Base-by-base conservation (phyloP, 768 basidiomycete genomes). In the Naganishia antarctica region DNA sequence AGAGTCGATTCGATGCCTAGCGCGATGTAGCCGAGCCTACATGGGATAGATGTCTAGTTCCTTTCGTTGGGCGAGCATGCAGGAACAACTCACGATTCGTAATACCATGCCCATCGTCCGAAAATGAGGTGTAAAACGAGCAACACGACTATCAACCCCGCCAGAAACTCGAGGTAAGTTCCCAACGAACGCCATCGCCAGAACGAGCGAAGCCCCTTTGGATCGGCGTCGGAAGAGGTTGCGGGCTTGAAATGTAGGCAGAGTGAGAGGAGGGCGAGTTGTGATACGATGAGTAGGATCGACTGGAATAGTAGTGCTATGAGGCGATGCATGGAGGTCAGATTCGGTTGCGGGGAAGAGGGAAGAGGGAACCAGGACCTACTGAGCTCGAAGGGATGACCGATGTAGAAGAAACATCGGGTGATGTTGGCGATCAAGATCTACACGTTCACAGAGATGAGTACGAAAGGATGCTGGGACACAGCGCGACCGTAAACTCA, bases 321-420 rank as follows among this genome's bases (percentile, higher is more conserved):
- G 34, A 37, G 34, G 34, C 8, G 7, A 37, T 7, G 15, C 34
- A 15, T n/a, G 34, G 34, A 37, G 34, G 15, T 37, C 34, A 7
- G 44, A 45, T 23, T 25, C 4, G 13, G 9, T 29, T 26, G 34
- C 32, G 23, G 11, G 4, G 12, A 31, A 46, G 65, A 25, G 60
- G 34, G 34, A 50, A 9, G 43, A 8, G 25, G 21, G 46, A 16
- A 18, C 59, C 43, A 23, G 18, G 45, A 67, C 73, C 62, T 32
- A 77, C 76, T 70, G n/a, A 69, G 68, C 53, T 77, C 76, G 64
- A 77, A 77, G 8, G 70, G 67, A 40, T 75, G 73, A 4, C 74
- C 76, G 4, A 77, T 73, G 71, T 72, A 77, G 68, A 77, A 77
- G 70, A 76, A 77, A n/a, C 74, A 70, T 47, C 76, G 67, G 41